Conservation (phyloP, 352 stramenopile species). For the Phytophthora hibernalis region DNA sequence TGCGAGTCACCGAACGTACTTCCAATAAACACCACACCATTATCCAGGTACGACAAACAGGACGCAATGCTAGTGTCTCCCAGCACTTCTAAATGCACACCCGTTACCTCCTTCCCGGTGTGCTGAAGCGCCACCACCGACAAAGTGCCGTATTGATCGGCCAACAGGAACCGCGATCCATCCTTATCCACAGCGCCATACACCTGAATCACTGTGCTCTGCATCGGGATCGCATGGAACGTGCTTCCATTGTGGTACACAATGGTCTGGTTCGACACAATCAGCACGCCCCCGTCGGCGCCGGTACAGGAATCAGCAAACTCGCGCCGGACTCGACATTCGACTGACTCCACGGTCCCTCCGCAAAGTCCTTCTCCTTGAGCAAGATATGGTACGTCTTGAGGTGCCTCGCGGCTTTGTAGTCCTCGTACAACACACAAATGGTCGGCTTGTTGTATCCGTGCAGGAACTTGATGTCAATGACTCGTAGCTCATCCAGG, state of each 20-base stretch:
- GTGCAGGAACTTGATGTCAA: slow-evolving; percentile 94
- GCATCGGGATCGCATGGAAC: slow-evolving; percentile 93
- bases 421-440: slow-evolving; percentile 93
- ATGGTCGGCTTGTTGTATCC: slow-evolving; percentile 91
- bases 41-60: slow-evolving; percentile 94
- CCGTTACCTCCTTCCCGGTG: slow-evolving; percentile 72
- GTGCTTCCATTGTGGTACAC: slow-evolving; percentile 91
- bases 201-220: slow-evolving; percentile 90
- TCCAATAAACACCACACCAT: slow-evolving; percentile 96
- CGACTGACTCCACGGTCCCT: slow-evolving; percentile 89
- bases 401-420: slow-evolving; percentile 88
- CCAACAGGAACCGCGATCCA: slow-evolving; percentile 88
- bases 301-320: slow-evolving; percentile 90
- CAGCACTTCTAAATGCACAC: slow-evolving; percentile 93
- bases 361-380: slow-evolving; percentile 91
- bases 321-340: slow-evolving; percentile 91
- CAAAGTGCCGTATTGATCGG: slow-evolving; percentile 90
- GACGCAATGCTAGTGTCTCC: slow-evolving; percentile 94
- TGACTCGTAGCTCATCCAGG: slow-evolving; percentile 92
- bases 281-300: slow-evolving; percentile 88
- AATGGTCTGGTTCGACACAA: slow-evolving; percentile 93
- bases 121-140: slow-evolving; percentile 90
- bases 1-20: slow-evolving; percentile 96
- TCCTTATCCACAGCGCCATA: slow-evolving; percentile 91
- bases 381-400: slow-evolving; percentile 93